Evolutionary conservation across 345 rosid genomes (phyloP).

Genomic region (Populus alba): DNA sequence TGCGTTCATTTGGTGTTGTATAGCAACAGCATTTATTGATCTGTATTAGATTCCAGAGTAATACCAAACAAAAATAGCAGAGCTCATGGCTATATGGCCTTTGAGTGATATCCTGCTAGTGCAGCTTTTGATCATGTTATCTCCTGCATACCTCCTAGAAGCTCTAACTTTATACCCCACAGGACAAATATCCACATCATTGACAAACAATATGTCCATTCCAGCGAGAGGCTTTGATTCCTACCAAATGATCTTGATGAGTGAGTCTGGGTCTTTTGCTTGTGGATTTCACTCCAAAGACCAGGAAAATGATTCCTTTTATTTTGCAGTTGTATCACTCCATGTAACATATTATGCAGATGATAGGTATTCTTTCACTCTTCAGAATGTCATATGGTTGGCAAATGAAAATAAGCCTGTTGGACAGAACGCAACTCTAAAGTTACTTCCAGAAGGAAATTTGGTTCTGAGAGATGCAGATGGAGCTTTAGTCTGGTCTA

Average conservation of each 20-base stretch:
- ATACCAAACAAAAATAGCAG: too few relatives aligned
- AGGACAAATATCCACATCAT: neutral
- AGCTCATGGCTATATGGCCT: neutral
- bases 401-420: neutral
- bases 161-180: neutral
- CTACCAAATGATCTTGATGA: neutral
- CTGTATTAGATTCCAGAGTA: too few relatives aligned
- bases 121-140: neutral
- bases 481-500: neutral
- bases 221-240: too few relatives aligned
- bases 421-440: neutral
- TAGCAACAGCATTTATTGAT: too few relatives aligned
- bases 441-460: neutral
- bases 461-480: neutral
- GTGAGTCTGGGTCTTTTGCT: neutral
- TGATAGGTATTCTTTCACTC: too few relatives aligned
- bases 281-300: neutral
- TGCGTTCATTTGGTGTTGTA: too few relatives aligned
- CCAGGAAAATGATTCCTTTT: neutral
- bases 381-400: neutral
- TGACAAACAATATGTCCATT: neutral
- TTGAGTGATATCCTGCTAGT: neutral
- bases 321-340: neutral
- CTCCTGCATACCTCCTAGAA: neutral
- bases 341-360: rapidly evolving